Evolutionary conservation across 1,139 yeast species (phyloP).

Genomic region (Yamadazyma aaseri): DNA sequence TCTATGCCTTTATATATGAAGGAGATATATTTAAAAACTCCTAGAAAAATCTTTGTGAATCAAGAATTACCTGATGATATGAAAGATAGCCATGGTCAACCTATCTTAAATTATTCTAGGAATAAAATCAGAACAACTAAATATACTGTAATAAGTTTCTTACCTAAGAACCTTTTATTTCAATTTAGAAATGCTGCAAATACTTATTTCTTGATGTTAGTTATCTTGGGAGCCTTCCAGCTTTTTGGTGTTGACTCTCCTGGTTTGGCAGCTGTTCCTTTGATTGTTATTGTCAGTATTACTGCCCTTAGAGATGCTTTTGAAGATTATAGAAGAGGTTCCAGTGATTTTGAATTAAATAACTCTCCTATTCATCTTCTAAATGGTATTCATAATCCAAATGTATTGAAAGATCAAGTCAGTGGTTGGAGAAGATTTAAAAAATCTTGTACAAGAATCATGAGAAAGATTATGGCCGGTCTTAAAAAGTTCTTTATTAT

Average conservation of each 20-base stretch:
- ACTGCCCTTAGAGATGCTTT: slow-evolving; percentile 93
- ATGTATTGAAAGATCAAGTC: slow-evolving; percentile 68
- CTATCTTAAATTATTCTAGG: slow-evolving; percentile 61
- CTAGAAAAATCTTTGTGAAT: slow-evolving; percentile 41
- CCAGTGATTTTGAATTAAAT: slow-evolving; percentile 79
- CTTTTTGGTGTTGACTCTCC: slow-evolving; percentile 92
- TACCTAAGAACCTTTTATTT: slow-evolving; percentile 76
- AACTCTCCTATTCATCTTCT: slow-evolving; percentile 82
- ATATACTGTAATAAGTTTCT: slow-evolving; percentile 84
- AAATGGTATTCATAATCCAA: slow-evolving; percentile 67
- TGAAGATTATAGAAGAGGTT: slow-evolving; percentile 86
- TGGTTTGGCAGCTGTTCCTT: slow-evolving; percentile 88
- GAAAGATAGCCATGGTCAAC: slow-evolving; percentile 51
- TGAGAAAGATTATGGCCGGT: slow-evolving; percentile 18
- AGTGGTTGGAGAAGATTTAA: slow-evolving; percentile 68
- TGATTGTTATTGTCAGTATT: slow-evolving; percentile 83
- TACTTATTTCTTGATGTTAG: slow-evolving; percentile 76
- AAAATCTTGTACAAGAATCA: slow-evolving; percentile 39
- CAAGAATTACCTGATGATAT: slow-evolving; percentile 32
- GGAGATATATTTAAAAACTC: slow-evolving; percentile 34
- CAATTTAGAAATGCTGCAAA: slow-evolving; percentile 93
- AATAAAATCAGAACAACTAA: slow-evolving; percentile 95
- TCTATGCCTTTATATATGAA: slow-evolving; percentile 35
- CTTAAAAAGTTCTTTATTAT: slow-evolving; percentile 23
- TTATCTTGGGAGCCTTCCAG: slow-evolving; percentile 81